phyloP scores from a whole-genome alignment of 805 yeast species.

The Cyberlindnera nakhonratchasimensis region DNA sequence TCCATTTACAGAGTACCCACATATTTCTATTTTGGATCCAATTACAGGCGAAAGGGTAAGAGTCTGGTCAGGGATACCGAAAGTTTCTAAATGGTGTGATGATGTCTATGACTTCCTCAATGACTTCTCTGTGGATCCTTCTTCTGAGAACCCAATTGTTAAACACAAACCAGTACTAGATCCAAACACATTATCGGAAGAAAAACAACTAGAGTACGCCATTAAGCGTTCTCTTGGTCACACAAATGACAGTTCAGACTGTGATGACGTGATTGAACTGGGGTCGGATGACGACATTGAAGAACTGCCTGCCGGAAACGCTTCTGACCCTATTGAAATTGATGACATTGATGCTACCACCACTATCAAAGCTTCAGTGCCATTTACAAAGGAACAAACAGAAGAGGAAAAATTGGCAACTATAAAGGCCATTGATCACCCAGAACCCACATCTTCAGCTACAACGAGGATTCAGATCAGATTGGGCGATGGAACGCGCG shows the following conservation, averaged over 20 bases:
- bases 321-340: conserved; percentile 24
- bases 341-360: conserved; percentile 22
- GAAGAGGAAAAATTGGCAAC: conserved; percentile 44
- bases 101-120: conserved; percentile 69
- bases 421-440: conserved; percentile 48
- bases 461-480: conserved; percentile 75
- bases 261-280: conserved; percentile 2
- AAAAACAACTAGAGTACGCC: conserved; percentile 78
- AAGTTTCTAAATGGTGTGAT: conserved; percentile 53
- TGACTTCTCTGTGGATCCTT: conserved; percentile 61
- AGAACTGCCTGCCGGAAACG: conserved; percentile 22
- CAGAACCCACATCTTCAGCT: conserved; percentile 53
- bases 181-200: conserved; percentile 68
- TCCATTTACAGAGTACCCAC: conserved; percentile 71
- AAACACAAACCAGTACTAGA: conserved; percentile 57
- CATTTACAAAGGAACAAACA: conserved; percentile 25
- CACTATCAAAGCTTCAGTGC: neutral
- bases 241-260: neutral
- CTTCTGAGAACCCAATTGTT: conserved; percentile 62
- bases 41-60: conserved; percentile 89
- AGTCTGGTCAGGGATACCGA: conserved; percentile 73
- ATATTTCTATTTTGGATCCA: conserved; percentile 89
- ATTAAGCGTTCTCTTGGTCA: conserved; percentile 58
- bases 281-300: conserved; percentile 24
- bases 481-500: conserved; percentile 79